Percentiles rank a stretch among this genome's conserved stretches.
These are phyloP conservation scores for Pseudoscleropodium purum DNA, from an alignment of 225 moss, liverwort and hornwort genomes.

Conservation along the genomic window DNA sequence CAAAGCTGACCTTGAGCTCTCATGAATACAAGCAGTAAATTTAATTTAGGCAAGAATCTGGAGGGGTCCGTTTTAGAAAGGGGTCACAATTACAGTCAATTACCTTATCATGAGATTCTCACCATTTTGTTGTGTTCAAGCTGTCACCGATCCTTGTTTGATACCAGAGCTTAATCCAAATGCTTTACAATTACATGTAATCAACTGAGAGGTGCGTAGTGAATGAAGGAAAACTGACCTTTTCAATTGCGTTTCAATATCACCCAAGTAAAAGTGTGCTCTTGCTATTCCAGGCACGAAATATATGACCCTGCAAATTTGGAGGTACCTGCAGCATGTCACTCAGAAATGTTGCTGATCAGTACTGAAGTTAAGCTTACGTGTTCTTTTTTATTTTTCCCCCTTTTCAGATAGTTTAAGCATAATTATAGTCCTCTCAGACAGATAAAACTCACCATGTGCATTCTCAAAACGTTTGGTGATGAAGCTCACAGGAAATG, in stretches of 20 bases:
- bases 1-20: background rate
- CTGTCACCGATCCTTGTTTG: background rate
- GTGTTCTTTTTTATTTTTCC: background rate
- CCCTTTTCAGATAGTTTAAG: background rate
- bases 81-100: background rate
- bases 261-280: constrained; percentile 78
- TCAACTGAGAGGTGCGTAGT: background rate
- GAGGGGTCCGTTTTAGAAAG: background rate
- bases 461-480: background rate
- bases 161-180: background rate
- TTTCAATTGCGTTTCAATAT: constrained; percentile 55
- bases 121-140: background rate
- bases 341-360: background rate
- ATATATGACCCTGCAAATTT: constrained; percentile 59
- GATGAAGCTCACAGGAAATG: background rate
- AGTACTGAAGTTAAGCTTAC: background rate
- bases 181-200: background rate
- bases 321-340: constrained; percentile 43
- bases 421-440: background rate
- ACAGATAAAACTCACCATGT: background rate
- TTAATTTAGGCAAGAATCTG: background rate
- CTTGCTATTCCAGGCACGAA: constrained; percentile 69
- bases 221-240: constrained; percentile 13
- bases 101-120: background rate
- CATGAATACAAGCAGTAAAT: background rate